Percentiles rank a stretch among this genome's conserved stretches.
Evolutionary conservation across 139 green algal species (phyloP).

Genomic region (Pleodorina starrii): DNA sequence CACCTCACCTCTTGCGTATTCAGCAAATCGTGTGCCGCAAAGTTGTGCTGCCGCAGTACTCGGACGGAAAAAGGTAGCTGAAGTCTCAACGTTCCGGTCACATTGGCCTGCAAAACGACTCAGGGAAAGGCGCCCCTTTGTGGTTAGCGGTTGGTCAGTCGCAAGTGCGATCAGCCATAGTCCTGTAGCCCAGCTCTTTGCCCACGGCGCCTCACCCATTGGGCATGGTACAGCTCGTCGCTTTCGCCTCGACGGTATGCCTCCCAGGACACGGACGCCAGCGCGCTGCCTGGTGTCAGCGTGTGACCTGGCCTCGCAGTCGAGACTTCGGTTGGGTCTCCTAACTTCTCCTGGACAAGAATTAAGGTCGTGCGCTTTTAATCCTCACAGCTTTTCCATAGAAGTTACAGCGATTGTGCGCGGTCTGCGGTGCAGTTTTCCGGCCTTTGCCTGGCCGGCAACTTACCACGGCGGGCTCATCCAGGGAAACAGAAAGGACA

Average conservation of each 20-base stretch:
- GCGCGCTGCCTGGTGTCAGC: background rate
- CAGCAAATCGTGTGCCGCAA: background rate
- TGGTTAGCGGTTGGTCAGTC: too few relatives aligned
- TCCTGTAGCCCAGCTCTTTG: background rate
- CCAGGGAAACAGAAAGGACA: background rate
- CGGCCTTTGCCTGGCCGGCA: background rate
- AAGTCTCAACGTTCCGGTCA: background rate
- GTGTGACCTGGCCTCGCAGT: background rate
- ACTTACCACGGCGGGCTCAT: background rate
- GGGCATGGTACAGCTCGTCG: constrained; percentile 13
- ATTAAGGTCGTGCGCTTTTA: too few relatives aligned
- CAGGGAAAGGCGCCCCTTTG: background rate
- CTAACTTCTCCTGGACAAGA: background rate
- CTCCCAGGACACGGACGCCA: background rate
- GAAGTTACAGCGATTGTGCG: too few relatives aligned
- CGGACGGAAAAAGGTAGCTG: background rate
- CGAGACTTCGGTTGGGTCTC: background rate
- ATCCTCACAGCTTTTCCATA: background rate
- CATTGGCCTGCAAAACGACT: background rate
- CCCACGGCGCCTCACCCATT: constrained; percentile 20
- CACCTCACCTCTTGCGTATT: background rate
- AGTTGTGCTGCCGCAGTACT: background rate
- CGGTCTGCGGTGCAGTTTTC: too few relatives aligned
- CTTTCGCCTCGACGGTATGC: background rate
- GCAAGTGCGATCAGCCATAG: background rate